Percentiles rank a stretch among this genome's conserved stretches.
phyloP scores from a whole-genome alignment of 768 basidiomycete genomes.

The Tricholoma furcatifolium region DNA sequence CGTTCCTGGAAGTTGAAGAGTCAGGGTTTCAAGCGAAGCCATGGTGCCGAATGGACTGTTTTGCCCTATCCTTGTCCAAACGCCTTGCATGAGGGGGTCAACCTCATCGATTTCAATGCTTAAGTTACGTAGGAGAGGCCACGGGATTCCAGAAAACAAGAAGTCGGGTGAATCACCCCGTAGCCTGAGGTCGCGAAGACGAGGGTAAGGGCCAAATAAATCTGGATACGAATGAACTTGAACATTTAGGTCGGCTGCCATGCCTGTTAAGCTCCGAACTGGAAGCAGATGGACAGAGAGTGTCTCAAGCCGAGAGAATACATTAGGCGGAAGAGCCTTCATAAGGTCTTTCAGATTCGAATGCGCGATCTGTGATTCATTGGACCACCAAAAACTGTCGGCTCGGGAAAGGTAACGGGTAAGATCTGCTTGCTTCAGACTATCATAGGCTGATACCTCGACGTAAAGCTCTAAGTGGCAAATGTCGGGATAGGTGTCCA shows the following conservation, averaged over 20 bases:
- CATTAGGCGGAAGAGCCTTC: not conserved
- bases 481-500: not conserved
- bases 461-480: not conserved
- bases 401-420: not conserved
- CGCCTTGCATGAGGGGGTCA: not conserved
- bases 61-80: not conserved
- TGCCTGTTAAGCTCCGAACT: too few relatives aligned
- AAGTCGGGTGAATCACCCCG: not conserved
- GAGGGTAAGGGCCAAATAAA: not conserved
- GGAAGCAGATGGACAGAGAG: too few relatives aligned
- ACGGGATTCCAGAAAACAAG: not conserved
- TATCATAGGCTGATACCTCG: not conserved
- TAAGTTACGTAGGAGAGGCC: not conserved
- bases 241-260: too few relatives aligned
- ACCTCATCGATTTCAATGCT: not conserved
- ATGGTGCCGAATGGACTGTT: not conserved
- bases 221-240: too few relatives aligned
- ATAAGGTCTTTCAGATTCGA: not conserved
- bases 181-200: too few relatives aligned
- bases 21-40: not conserved
- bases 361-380: too few relatives aligned
- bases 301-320: not conserved
- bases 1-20: not conserved
- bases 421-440: not conserved
- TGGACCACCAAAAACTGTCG: not conserved